phyloP scores from a whole-genome alignment of 2,329 filamentous ascomycete genomes.

The Claviceps paspali region DNA sequence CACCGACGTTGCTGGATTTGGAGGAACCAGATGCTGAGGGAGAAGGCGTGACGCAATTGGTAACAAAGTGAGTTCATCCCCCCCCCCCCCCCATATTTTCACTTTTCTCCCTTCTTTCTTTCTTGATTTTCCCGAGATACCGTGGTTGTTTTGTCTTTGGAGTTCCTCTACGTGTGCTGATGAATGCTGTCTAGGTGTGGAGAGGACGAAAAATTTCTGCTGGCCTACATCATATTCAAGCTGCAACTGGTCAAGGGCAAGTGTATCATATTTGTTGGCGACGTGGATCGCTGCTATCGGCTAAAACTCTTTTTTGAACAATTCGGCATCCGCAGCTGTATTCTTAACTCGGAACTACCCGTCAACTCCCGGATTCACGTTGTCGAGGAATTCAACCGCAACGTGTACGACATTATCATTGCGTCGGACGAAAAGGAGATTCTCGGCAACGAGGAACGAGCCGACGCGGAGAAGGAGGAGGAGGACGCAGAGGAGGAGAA shows the following conservation, averaged over 20 bases:
- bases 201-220: slow-evolving; percentile 94
- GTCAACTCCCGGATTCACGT: slow-evolving; percentile 88
- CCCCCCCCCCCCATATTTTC: too few species aligned
- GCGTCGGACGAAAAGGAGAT: slow-evolving; percentile 86
- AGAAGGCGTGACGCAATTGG: slow-evolving; percentile 69
- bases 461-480: slow-evolving; percentile 23
- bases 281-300: slow-evolving; percentile 78
- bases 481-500: slow-evolving; percentile 25
- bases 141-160: too few species aligned
- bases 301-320: slow-evolving; percentile 93
- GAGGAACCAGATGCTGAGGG: slow-evolving; percentile 68
- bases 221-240: slow-evolving; percentile 91
- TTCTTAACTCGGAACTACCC: slow-evolving; percentile 86
- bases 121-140: too few species aligned
- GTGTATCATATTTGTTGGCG: slow-evolving; percentile 55
- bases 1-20: slow-evolving; percentile 65
- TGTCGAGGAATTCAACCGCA: slow-evolving; percentile 93
- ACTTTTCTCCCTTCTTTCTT: background rate
- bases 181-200: slow-evolving; percentile 49
- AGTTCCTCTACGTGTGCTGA: slow-evolving; percentile 3
- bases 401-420: slow-evolving; percentile 95
- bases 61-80: slow-evolving; percentile 51
- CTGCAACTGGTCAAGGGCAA: slow-evolving; percentile 89
- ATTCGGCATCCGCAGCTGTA: slow-evolving; percentile 85
- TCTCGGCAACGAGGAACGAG: slow-evolving; percentile 46